Evolutionary conservation across 1,284 basidiomycete species (phyloP).

Genomic region (Marasmius tenuissimus): DNA sequence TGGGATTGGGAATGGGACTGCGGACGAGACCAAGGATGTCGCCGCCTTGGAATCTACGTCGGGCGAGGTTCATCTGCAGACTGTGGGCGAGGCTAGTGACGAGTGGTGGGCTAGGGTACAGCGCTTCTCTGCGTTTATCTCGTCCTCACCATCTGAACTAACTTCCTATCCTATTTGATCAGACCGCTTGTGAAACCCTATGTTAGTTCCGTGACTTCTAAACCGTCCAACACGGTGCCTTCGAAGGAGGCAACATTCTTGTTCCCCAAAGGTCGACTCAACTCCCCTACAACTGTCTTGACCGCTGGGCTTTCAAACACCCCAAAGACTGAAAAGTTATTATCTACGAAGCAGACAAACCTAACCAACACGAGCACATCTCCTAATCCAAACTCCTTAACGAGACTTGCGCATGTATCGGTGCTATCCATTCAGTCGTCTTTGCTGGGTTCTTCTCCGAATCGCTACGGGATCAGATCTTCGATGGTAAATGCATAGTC

Average conservation of each 20-base stretch:
- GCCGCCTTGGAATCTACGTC: too few species aligned
- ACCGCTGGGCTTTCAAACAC: conserved; percentile 91
- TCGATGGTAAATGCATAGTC: conserved; percentile 88
- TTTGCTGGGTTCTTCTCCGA: conserved; percentile 99
- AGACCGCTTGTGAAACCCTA: conserved; percentile 79
- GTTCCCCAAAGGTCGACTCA: conserved; percentile 91
- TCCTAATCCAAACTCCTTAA: conserved; percentile 85
- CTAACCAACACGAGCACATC: conserved; percentile 77
- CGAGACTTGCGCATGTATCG: conserved; percentile 91
- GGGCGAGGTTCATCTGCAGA: too few species aligned
- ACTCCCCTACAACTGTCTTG: conserved; percentile 97
- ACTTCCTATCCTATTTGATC: conserved; percentile 25
- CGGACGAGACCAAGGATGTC: too few species aligned
- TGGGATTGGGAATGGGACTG: too few species aligned
- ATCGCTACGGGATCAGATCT: conserved; percentile 89
- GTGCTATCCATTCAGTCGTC: conserved; percentile 97
- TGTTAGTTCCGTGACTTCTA: conserved; percentile 93
- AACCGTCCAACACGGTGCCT: conserved; percentile 84
- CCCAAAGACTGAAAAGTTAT: conserved; percentile 95
- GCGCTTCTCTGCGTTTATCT: conserved; percentile 21
- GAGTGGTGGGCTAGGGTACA: conserved; percentile 91
- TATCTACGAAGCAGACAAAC: conserved; percentile 98
- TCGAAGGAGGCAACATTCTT: conserved; percentile 91
- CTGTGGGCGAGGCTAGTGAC: conserved; percentile 74
- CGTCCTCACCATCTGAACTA: conserved; percentile 2